These are phyloP conservation scores for Cyamopsis tetragonoloba DNA, from an alignment of 306 rosid genomes.

Conservation along the genomic window DNA sequence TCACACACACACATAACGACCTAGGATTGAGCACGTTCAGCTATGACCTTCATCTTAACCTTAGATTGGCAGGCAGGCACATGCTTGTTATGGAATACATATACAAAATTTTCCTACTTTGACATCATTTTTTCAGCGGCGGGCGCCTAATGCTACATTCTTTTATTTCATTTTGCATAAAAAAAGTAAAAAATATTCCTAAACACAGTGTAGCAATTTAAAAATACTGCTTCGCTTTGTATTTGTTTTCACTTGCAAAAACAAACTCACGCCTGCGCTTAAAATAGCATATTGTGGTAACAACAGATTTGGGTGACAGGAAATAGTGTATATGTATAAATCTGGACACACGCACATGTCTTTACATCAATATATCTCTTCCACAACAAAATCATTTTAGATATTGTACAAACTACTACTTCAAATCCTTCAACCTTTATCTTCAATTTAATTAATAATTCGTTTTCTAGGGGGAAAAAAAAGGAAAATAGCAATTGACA, in stretches of 20 bases:
- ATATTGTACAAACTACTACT: too few relatives aligned
- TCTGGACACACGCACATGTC: neutral
- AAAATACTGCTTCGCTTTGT: too few relatives aligned
- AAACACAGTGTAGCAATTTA: too few relatives aligned
- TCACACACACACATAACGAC: neutral
- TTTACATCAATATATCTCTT: neutral
- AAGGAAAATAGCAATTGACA: neutral
- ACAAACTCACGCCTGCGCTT: too few relatives aligned
- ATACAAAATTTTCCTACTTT: too few relatives aligned
- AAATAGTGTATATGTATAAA: neutral
- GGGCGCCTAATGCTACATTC: neutral
- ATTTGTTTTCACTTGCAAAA: too few relatives aligned
- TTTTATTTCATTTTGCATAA: neutral
- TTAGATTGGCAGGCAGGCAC: too few relatives aligned
- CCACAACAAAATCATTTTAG: constrained; percentile 22
- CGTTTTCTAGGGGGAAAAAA: neutral
- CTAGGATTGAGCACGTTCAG: neutral
- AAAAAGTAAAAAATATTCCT: neutral
- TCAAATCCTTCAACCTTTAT: too few relatives aligned
- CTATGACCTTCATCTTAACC: too few relatives aligned
- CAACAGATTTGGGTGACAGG: neutral
- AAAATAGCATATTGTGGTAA: neutral
- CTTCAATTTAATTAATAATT: too few relatives aligned
- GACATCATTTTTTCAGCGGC: neutral
- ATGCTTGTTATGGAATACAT: too few relatives aligned